Base-by-base conservation (phyloP, 805 yeast genomes). In the Nakazawaea pomicola region DNA sequence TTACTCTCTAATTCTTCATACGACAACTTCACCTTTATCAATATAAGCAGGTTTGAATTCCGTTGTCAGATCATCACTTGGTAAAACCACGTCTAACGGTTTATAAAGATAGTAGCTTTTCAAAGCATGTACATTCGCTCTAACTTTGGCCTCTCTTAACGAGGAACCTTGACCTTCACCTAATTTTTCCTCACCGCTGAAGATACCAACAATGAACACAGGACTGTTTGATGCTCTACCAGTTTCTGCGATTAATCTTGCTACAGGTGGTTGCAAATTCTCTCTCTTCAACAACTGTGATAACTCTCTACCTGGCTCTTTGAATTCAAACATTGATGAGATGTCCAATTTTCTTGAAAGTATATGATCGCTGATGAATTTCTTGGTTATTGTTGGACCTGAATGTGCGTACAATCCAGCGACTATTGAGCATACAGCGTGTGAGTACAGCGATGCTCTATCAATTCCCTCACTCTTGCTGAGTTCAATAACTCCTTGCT, bases 81-180 rank as follows among this genome's bases (percentile, higher is more conserved):
- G 93, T 30, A 76, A 60, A 44, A 69, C 70, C 12, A 73, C 68
- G 47, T 72, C 72, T 34, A 83, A 61, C 12, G 98, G 98, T 48
- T 83, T 78, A 63, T 93, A 93, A 55, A 95, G 74, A 66, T 93
- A 93, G 82, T 93, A 93, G 45, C 86, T 78, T 71, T 88, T 81
- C 58, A 93, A 76, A 25, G 97, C 90, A 60, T 84, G 83, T 25
- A 89, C 95, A 40, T 89, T 86, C 27, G 96, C 93, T 61, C 96
- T 78, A 30, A 88, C 83, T 64, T 89, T 86, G 27, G 97, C 96
- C 64, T 93, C 98, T 49, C 75, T 77, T 53, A 93, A 68, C 21
- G 95, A 84, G 6, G 95, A 70, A 28, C 98, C 99, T 56, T 84
- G 88, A 31, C 96, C 96, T 62, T 93, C 97, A 38, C 97, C 96